A percentile compares a stretch with the other conserved stretches of the same genome.
phyloP scores from a whole-genome alignment of 164 flowering plant genomes.

The Akebia trifoliata region DNA sequence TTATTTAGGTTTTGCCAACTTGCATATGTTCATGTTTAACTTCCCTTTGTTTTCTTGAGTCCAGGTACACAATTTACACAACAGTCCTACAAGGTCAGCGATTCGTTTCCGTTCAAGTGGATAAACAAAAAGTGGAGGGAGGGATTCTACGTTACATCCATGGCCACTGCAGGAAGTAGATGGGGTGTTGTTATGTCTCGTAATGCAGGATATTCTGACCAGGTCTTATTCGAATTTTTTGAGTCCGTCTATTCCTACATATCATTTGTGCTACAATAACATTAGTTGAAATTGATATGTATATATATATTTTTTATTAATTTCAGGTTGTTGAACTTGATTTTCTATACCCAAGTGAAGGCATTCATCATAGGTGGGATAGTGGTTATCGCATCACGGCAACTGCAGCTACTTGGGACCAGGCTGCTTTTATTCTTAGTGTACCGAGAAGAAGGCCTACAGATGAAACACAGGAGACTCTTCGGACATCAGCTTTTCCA shows the following conservation, averaged over 20 bases:
- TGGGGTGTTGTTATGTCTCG: slow-evolving; percentile 96
- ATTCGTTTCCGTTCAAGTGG: slow-evolving; percentile 94
- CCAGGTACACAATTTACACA: slow-evolving; percentile 75
- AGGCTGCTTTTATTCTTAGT: slow-evolving; percentile 87
- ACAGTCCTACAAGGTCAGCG: slow-evolving; percentile 91
- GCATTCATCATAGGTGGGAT: slow-evolving; percentile 87
- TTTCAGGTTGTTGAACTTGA: slow-evolving; percentile 84
- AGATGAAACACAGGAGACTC: slow-evolving; percentile 89
- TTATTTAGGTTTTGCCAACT: background rate
- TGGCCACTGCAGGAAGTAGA: slow-evolving; percentile 89
- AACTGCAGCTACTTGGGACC: slow-evolving; percentile 83
- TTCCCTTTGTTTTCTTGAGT: background rate
- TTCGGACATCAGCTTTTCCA: slow-evolving; percentile 83
- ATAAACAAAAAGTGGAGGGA: slow-evolving; percentile 94
- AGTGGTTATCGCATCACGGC: slow-evolving; percentile 85
- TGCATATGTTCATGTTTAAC: background rate
- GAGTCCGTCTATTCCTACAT: background rate
- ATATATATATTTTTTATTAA: no score
- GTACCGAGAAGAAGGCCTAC: slow-evolving; percentile 60
- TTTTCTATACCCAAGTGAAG: slow-evolving; percentile 91
- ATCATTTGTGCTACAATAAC: background rate
- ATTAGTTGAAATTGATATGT: no score
- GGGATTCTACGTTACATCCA: slow-evolving; percentile 81
- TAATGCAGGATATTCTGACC: slow-evolving; percentile 77
- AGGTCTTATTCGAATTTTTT: no score